Evolutionary conservation across 768 basidiomycete genomes (phyloP).

Genomic region (Gymnopilus junonius): DNA sequence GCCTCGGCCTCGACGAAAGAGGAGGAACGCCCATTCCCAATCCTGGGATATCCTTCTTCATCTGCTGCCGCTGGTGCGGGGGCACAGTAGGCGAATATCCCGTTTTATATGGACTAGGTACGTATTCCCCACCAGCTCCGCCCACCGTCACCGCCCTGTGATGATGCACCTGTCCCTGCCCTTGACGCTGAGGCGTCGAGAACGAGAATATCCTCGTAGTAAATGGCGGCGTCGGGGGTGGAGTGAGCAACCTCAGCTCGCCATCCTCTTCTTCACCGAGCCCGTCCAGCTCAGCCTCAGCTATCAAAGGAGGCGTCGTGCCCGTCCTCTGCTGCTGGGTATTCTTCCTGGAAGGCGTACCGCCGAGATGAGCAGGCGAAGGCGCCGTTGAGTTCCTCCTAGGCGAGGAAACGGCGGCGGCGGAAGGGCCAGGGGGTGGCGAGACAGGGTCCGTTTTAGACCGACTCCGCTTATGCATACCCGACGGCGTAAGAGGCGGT

Average conservation of each 20-base stretch:
- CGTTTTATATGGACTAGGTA: conserved; percentile 28
- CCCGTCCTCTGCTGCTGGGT: conserved; percentile 9
- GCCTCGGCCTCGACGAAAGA: background rate
- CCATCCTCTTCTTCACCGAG: conserved; percentile 17
- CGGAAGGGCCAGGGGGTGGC: conserved; percentile 2
- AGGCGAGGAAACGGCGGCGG: conserved; percentile 8
- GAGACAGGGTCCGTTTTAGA: conserved; percentile 24
- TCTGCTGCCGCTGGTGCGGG: background rate
- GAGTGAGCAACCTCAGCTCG: conserved; percentile 26
- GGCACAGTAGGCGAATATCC: conserved; percentile 4
- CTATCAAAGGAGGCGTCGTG: conserved; percentile 18
- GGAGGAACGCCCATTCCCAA: background rate
- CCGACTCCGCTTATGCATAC: conserved; percentile 11
- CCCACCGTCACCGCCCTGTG: background rate
- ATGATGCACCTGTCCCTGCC: background rate
- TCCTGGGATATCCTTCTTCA: background rate
- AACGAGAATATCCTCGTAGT: conserved; percentile 18
- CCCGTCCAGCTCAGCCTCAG: background rate
- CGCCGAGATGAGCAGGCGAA: background rate
- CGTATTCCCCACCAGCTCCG: conserved; percentile 9
- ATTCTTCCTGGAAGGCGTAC: background rate
- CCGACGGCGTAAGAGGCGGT: conserved; percentile 3
- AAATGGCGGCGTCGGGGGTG: conserved; percentile 29
- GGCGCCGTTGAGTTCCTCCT: conserved; percentile 21
- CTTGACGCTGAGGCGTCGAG: background rate